Conservation (phyloP, 2,329 filamentous ascomycete genomes). For the Venturia nashicola region DNA sequence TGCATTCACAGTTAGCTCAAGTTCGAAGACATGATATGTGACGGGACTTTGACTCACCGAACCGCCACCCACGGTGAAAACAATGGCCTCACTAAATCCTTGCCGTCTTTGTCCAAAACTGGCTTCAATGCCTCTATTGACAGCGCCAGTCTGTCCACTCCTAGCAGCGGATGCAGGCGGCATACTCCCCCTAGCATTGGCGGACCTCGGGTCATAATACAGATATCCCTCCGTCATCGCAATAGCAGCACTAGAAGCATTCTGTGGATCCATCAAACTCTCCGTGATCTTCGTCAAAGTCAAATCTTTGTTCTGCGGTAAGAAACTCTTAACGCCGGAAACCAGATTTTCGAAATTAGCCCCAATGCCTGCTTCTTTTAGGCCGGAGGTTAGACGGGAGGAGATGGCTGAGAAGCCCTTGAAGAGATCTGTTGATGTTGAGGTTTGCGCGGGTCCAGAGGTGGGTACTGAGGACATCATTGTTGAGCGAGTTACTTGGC, state of each 20-base stretch:
- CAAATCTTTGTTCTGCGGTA: constrained; percentile 90
- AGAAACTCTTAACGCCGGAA: constrained; percentile 92
- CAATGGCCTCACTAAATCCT: constrained; percentile 78
- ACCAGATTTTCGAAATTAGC: constrained; percentile 90
- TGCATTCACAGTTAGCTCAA: not conserved
- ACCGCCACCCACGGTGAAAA: constrained; percentile 86
- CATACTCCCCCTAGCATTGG: constrained; percentile 85
- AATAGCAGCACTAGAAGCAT: constrained; percentile 82
- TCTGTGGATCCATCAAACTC: constrained; percentile 90
- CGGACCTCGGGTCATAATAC: constrained; percentile 90
- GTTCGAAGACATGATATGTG: not conserved
- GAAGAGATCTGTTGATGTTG: constrained; percentile 66
- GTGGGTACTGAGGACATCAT: constrained; percentile 78
- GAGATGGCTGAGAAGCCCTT: constrained; percentile 87
- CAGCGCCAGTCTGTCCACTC: constrained; percentile 18
- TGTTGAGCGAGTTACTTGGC: constrained; percentile 93
- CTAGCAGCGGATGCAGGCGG: constrained; percentile 48
- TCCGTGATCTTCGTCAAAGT: constrained; percentile 97
- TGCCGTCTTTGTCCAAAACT: constrained; percentile 86
- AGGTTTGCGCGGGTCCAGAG: constrained; percentile 47
- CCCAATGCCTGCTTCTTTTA: constrained; percentile 79
- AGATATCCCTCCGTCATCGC: constrained; percentile 94
- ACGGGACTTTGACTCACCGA: constrained; percentile 32
- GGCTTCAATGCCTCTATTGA: constrained; percentile 53
- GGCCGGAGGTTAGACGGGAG: constrained; percentile 80